Evolutionary conservation across 140 eudicot genomes (phyloP).

Genomic region (Flaveria floridana): DNA sequence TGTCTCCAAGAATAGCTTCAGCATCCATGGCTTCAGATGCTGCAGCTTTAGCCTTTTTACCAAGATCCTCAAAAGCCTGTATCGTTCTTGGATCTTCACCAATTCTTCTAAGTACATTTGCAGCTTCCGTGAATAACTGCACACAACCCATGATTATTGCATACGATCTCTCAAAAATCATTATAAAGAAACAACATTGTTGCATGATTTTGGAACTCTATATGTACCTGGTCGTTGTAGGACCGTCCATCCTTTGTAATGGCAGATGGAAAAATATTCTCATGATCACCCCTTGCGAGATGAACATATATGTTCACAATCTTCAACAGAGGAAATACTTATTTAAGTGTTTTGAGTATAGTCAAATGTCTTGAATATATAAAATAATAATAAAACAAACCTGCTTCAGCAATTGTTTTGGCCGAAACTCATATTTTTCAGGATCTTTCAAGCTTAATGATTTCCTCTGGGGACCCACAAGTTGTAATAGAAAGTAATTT

Average conservation of each 20-base stretch:
- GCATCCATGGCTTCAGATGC: slow-evolving; percentile 95
- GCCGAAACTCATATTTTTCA: slow-evolving; percentile 93
- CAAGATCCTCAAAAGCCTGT: slow-evolving; percentile 78
- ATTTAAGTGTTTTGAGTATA: neutral
- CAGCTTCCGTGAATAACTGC: slow-evolving; percentile 88
- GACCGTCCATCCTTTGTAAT: slow-evolving; percentile 94
- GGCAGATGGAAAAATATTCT: slow-evolving; percentile 75
- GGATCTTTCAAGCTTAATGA: slow-evolving; percentile 92
- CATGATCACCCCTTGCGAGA: slow-evolving; percentile 84
- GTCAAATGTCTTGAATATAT: neutral
- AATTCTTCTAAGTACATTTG: slow-evolving; percentile 70
- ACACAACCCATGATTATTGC: slow-evolving; percentile 6
- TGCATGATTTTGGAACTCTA: neutral
- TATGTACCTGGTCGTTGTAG: slow-evolving; percentile 80
- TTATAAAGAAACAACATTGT: neutral
- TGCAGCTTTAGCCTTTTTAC: slow-evolving; percentile 75
- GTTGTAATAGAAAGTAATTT: slow-evolving; percentile 82
- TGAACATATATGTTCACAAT: slow-evolving; percentile 85
- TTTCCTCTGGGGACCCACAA: slow-evolving; percentile 95
- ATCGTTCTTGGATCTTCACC: slow-evolving; percentile 79
- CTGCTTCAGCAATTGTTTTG: slow-evolving; percentile 85
- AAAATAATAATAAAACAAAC: slow-evolving; percentile 34
- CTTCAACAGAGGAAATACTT: slow-evolving; percentile 40
- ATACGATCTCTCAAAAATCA: neutral
- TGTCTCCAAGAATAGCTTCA: slow-evolving; percentile 90